A percentile compares a stretch with the other conserved stretches of the same genome.
phyloP scores from a whole-genome alignment of 2,329 filamentous ascomycete genomes.

The Epichloe brachyelytri region DNA sequence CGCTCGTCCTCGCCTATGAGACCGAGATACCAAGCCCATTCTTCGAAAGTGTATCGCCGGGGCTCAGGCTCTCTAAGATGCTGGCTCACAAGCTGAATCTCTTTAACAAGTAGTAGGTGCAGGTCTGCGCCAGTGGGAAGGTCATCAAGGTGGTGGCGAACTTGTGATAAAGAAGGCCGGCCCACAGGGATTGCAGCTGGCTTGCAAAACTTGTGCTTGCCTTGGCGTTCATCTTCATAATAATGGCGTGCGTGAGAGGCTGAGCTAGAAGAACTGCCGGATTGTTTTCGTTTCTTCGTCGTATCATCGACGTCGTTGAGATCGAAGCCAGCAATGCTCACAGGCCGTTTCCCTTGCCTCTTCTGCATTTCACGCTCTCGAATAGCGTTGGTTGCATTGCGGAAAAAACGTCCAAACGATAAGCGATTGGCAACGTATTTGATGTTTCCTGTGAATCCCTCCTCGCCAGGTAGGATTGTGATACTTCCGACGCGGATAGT shows the following conservation, averaged over 20 bases:
- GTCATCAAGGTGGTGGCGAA: conserved; percentile 22
- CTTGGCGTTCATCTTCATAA: conserved; percentile 1
- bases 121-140: conserved; percentile 36
- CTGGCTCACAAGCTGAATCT: conserved; percentile 52
- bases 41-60: conserved; percentile 63
- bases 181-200: conserved; percentile 1
- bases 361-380: conserved; percentile 2
- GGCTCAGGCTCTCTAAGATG: conserved; percentile 46
- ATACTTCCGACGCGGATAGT: conserved; percentile 44
- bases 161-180: conserved; percentile 21
- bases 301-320: conserved; percentile 1
- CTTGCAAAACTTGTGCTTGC: conserved; percentile 5
- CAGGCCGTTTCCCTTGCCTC: not conserved
- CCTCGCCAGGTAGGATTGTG: conserved; percentile 47
- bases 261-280: not conserved
- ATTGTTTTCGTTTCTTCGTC: not conserved
- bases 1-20: conserved; percentile 58
- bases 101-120: conserved; percentile 54
- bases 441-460: conserved; percentile 31
- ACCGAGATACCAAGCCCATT: conserved; percentile 76
- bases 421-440: conserved; percentile 30
- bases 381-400: conserved; percentile 2
- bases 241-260: not conserved
- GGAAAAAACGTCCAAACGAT: conserved; percentile 30
- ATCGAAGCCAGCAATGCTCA: conserved; percentile 2